Conservation (phyloP, 2,329 filamentous ascomycete genomes). For the Colletotrichum sp. region DNA sequence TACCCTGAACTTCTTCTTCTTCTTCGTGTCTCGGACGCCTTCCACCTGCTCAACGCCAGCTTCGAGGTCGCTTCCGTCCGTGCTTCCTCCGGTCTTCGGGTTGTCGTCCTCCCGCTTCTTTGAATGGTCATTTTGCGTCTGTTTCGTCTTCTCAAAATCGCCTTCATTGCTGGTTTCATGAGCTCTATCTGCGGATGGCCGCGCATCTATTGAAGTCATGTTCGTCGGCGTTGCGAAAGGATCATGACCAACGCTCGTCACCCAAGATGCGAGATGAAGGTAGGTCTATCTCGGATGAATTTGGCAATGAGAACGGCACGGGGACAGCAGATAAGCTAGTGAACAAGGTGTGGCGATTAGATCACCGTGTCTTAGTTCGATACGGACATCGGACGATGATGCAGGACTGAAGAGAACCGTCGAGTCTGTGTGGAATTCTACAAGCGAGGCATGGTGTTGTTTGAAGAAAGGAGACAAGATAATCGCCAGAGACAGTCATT, state of each 20-base stretch:
- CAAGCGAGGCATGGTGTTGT: neutral
- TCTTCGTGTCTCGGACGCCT: neutral
- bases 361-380: neutral
- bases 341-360: neutral
- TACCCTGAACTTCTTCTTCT: neutral
- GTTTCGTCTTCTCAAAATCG: neutral
- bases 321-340: neutral
- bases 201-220: neutral
- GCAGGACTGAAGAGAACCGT: neutral
- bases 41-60: neutral
- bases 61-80: constrained; percentile 8
- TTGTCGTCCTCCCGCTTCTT: neutral
- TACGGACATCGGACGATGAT: neutral
- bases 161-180: neutral
- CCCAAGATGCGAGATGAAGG: neutral
- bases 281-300: neutral
- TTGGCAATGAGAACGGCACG: neutral
- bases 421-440: neutral
- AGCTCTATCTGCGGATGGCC: neutral
- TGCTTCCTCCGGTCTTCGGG: neutral
- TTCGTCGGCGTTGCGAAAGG: neutral
- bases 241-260: neutral
- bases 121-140: neutral
- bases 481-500: neutral
- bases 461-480: neutral